Percentiles rank a stretch among this genome's conserved stretches.
Evolutionary conservation across 805 yeast genomes (phyloP).

Genomic region (Ogataea glucozyma): DNA sequence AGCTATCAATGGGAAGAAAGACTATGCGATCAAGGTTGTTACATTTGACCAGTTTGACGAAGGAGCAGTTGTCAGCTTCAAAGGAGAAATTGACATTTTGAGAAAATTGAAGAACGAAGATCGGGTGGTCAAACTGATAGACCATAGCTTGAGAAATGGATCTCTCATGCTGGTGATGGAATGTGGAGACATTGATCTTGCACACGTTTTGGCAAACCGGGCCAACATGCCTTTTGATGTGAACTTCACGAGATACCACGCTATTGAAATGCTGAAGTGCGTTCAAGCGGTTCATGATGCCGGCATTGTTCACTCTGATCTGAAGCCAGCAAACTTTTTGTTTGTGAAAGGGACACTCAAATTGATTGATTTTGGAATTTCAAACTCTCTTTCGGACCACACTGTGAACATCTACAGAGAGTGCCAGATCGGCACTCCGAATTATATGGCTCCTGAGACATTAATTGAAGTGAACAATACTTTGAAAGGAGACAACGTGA

Average conservation of each 20-base stretch:
- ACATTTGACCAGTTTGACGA: conserved; percentile 80
- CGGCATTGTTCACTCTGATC: conserved; percentile 63
- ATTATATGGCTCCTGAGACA: conserved; percentile 98
- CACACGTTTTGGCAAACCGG: conserved; percentile 70
- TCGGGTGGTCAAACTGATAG: conserved; percentile 78
- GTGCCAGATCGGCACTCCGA: conserved; percentile 92
- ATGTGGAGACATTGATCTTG: conserved; percentile 89
- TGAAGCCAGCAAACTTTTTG: conserved; percentile 68
- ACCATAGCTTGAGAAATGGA: conserved; percentile 66
- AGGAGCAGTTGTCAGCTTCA: conserved; percentile 70
- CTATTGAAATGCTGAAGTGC: conserved; percentile 77
- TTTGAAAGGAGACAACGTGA: conserved; percentile 28
- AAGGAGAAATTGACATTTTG: conserved; percentile 84
- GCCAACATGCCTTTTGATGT: conserved; percentile 57
- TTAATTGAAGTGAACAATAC: conserved; percentile 56
- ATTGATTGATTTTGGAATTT: conserved; percentile 92
- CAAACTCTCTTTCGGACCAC: conserved; percentile 92
- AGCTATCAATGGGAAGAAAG: conserved; percentile 46
- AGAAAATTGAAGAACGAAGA: conserved; percentile 56
- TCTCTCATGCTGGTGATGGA: conserved; percentile 82
- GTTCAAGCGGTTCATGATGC: conserved; percentile 84
- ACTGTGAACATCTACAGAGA: conserved; percentile 89
- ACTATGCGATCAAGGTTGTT: conserved; percentile 81
- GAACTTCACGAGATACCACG: conserved; percentile 76
- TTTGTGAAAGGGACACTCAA: conserved; percentile 83